Evolutionary conservation across 805 yeast species (phyloP), one percentile per base, ranked within the genome.

Genomic region (Metschnikowia anglica): DNA sequence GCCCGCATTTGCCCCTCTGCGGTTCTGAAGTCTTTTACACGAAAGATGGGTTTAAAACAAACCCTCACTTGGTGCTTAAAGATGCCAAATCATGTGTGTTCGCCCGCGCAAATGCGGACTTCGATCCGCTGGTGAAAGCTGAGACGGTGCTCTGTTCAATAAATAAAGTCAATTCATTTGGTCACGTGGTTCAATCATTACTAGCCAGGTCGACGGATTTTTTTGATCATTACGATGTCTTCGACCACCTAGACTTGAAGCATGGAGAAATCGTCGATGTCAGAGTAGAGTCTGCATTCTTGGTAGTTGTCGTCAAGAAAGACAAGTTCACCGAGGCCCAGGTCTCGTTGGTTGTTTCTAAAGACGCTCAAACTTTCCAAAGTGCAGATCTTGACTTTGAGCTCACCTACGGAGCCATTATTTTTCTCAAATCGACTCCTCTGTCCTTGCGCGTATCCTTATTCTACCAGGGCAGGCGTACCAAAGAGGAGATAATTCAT

Each of bases 131-230:
- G 19, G 39, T 43, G 13, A 37, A 33, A n/a, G 39, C 53, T 15
- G 51, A 50, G 6, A 51, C 54, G 6, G 35, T 79, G 60, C 58
- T 60, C 52, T 59, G 70, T 53, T 37, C 66, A 28, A 46, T 43
- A 9, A 55, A 62, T 38, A 61, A 61, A 39, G 36, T 42, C 24
- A 77, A 75, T 46, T 64, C 75, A 0, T 64, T 62, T 39, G 74
- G 76, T 7, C 68, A 69, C 44, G 60, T 71, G 7, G 53, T 53
- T 40, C 61, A 61, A 28, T 68, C 77, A 1, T 35, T 46, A 5
- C 56, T 80, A 24, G 62, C 67, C 11, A 52, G 53, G 12, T 69
- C 81, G 0, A 51, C 60, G n/a, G 75, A 79, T 52, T 74, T 63
- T 47, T 77, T 76, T 60, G 55, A 38, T 29, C 49, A 68, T 1